Base-by-base conservation (phyloP, 23 red algal genomes). In the Pyropia yezoensis region DNA sequence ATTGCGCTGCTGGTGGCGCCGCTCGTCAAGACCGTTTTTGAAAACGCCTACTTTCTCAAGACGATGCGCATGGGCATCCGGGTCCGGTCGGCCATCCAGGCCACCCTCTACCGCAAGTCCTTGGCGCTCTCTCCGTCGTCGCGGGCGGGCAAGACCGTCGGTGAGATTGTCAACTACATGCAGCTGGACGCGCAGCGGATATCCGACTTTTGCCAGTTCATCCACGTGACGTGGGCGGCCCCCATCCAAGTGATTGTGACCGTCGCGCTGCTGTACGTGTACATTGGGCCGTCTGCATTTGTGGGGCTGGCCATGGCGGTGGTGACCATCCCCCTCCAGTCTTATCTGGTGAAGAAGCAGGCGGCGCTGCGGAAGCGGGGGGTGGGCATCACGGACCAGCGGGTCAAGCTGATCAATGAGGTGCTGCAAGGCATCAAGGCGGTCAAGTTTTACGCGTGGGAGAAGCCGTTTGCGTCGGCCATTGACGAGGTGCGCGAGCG, bases 381-480 rank as follows among this genome's bases (percentile, higher is more conserved):
- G 21, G 59, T 91, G 24, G 70, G 61, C 0, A 76, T 91, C 53
- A 98, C 94, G n/a, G 94, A 98, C 54, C 59, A 70, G 24, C 55
- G 94, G 3, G 94, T 98, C 22, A 89, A 91, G 52, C 66, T 98
- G 19, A 75, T 89, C 58, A 98, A 98, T 60, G 94, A 98, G 66
- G 87, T 98, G 80, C 67, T 98, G 18, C 85, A 91, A 19, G 94
- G 94, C 29, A 90, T 98, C 56, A 90, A 91, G 67, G 81, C 87
- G 56, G 75, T 98, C 63, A 98, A 98, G 63, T 88, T 98, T 57
- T 98, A 91, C 61, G 94, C 94, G 1, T 98, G 94, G 94, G 94
- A 98, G 29, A 72, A 83, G 25, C 86, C 87, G 17, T 90, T 98
- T 73, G 60, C 66, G 19, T 71, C 15, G 25, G 70, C 70, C 14